These are phyloP conservation scores for Sphagnum magellanicum DNA, from an alignment of 228 moss, liverwort and hornwort genomes.

Conservation along the genomic window DNA sequence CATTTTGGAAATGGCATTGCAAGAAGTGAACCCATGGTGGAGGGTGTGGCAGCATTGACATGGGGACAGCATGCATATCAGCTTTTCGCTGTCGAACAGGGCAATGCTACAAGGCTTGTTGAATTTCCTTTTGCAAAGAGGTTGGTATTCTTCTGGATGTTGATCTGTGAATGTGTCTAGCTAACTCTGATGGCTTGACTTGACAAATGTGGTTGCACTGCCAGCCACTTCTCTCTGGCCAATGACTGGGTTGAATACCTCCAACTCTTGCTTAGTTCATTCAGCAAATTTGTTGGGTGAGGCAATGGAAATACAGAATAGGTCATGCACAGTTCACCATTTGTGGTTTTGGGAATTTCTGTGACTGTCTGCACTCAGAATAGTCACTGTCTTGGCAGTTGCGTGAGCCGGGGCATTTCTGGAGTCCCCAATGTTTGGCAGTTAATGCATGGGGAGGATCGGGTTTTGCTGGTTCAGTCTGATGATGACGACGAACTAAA, in stretches of 20 bases:
- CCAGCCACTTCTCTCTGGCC: no score
- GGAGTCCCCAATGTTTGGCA: slow-evolving; percentile 80
- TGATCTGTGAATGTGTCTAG: not conserved
- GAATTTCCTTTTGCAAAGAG: slow-evolving; percentile 93
- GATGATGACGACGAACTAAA: slow-evolving; percentile 80
- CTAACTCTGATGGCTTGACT: no score
- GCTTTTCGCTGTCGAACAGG: slow-evolving; percentile 81
- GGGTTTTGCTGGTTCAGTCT: slow-evolving; percentile 83
- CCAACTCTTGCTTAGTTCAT: no score
- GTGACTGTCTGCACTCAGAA: no score
- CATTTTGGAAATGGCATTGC: slow-evolving; percentile 64
- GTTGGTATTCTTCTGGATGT: slow-evolving; percentile 6
- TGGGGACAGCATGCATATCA: slow-evolving; percentile 89
- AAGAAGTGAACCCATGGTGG: slow-evolving; percentile 89
- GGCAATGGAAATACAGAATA: no score
- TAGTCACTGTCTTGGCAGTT: slow-evolving; percentile 20
- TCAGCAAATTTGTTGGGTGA: no score
- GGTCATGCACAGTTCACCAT: no score
- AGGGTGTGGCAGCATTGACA: slow-evolving; percentile 75
- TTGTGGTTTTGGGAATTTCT: no score
- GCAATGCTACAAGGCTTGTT: slow-evolving; percentile 64
- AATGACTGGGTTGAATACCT: no score
- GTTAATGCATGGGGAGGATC: slow-evolving; percentile 83
- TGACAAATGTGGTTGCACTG: no score
- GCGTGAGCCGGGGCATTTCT: slow-evolving; percentile 68